These are phyloP conservation scores for Coccomyxa subellipsoidea DNA, from an alignment of 163 green algal genomes.

Conservation along the genomic window DNA sequence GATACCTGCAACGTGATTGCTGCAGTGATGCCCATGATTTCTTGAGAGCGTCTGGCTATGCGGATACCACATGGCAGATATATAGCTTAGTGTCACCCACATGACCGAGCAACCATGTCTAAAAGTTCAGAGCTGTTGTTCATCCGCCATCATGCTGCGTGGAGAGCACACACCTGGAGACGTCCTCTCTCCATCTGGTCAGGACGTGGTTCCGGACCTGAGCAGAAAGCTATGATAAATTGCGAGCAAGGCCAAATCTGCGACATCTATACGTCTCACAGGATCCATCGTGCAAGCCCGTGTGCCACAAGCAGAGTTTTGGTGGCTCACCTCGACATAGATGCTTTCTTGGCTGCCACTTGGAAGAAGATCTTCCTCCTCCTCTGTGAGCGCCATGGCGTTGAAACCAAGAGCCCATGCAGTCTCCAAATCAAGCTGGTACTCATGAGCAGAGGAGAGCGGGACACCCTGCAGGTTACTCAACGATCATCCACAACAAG, in stretches of 20 bases:
- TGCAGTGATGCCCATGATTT: too few species aligned
- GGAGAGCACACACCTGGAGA: conserved; percentile 29
- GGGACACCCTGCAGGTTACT: not conserved
- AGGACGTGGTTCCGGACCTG: conserved; percentile 81
- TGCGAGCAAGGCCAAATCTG: too few species aligned
- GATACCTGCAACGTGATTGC: conserved; percentile 29
- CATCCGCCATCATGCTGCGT: not conserved
- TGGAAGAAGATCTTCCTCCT: conserved; percentile 59
- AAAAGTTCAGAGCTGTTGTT: not conserved
- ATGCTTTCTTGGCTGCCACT: conserved; percentile 32
- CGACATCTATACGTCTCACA: too few species aligned
- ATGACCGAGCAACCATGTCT: not conserved
- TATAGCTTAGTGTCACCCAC: not conserved
- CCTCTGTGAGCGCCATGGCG: conserved; percentile 26
- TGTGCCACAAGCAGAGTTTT: not conserved
- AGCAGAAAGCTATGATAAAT: not conserved
- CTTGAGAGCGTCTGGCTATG: not conserved
- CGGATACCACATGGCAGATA: too few species aligned
- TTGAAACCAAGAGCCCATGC: conserved; percentile 54
- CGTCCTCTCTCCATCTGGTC: conserved; percentile 65
- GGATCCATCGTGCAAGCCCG: too few species aligned
- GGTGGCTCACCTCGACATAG: conserved; percentile 40
- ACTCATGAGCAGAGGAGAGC: not conserved
- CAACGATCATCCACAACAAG: not conserved
- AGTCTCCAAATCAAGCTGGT: conserved; percentile 36